Evolutionary conservation across 306 rosid genomes (phyloP), one percentile per base, ranked within the genome.

Genomic region (Dryas alaskensis): DNA sequence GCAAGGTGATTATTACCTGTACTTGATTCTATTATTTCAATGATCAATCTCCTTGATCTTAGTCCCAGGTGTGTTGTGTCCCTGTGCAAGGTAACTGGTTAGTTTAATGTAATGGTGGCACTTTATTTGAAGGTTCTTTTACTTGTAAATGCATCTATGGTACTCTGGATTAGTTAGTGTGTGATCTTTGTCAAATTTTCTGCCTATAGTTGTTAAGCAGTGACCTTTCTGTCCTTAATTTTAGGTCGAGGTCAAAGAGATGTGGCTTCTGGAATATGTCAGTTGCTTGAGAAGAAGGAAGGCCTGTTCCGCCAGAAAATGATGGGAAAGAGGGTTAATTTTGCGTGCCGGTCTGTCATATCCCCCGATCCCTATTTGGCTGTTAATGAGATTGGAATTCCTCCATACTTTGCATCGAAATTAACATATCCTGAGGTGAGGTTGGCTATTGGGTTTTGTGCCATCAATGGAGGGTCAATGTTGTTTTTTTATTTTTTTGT

Each of bases 281-380:
- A 94, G 84, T 78, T 94, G 83, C 81, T 94, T 80, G 97, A 94
- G 79, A 94, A 94, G 89, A 94, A 94, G 81, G 98, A 89, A 75
- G 98, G 98, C 76, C 70, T 94, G 75, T 94, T 94, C 76, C 96
- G 98, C 65, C 98, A 94, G 86, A 94, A 94, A 85, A 94, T 94
- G 98, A 94, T 94, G 98, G 97, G 97, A 53, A 94, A 94, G 88
- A 88, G 98, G 78, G 98, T 94, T 77, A 94, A 94, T 84, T 89
- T 75, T 87, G 97, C 98, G 5, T 91, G 98, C 72, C 96, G 98
- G 65, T 91, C 98, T 80, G 98, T 94, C 85, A 94, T 94, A 78
- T 94, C 98, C 7, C 98, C 97, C 0, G 98, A 91, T 89, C 97
- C 98, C 47, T 94, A 94, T 79, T 88, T 94, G 76, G 96, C 97